Evolutionary conservation across 495 filamentous ascomycete species (phyloP).

Genomic region (Cryomyces antarcticus): DNA sequence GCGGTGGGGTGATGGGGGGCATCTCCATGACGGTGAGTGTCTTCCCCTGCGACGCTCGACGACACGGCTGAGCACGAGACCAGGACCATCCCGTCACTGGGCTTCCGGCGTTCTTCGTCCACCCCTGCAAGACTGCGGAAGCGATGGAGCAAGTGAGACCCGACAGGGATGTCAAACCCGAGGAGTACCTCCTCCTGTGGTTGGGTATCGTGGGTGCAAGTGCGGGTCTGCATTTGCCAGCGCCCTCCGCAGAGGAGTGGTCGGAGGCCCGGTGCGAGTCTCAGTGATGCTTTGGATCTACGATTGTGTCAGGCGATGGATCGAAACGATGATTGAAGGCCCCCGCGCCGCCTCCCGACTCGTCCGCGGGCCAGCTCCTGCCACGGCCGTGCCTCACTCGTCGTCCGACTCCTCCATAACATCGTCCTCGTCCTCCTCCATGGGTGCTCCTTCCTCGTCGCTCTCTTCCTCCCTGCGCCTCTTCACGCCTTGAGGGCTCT

Average conservation of each 20-base stretch:
- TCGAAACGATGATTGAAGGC: neutral
- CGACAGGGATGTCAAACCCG: slow-evolving; percentile 18
- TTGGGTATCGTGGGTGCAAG: slow-evolving; percentile 53
- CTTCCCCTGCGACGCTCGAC: neutral
- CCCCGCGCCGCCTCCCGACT: neutral
- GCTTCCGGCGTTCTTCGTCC: slow-evolving; percentile 57
- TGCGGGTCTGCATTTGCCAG: slow-evolving; percentile 52
- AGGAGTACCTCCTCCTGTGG: slow-evolving; percentile 63
- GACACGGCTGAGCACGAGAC: slow-evolving; percentile 9
- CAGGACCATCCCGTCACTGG: slow-evolving; percentile 66
- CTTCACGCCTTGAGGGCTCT: slow-evolving; percentile 14
- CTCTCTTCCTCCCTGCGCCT: slow-evolving; percentile 14
- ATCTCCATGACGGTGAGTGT: slow-evolving; percentile 51
- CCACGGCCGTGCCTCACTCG: slow-evolving; percentile 5
- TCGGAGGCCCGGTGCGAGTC: neutral
- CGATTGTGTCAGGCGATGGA: neutral
- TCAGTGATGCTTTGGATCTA: neutral
- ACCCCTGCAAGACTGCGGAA: slow-evolving; percentile 71
- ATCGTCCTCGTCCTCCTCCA: slow-evolving; percentile 13
- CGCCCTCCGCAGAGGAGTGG: slow-evolving; percentile 16
- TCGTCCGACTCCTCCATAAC: slow-evolving; percentile 18
- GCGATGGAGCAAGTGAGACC: slow-evolving; percentile 32
- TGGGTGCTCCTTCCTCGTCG: slow-evolving; percentile 11
- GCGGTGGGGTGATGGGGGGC: slow-evolving; percentile 45
- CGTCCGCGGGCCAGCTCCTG: neutral